phyloP scores from a whole-genome alignment of 2,329 filamentous ascomycete genomes.

The Fusarium redolens region DNA sequence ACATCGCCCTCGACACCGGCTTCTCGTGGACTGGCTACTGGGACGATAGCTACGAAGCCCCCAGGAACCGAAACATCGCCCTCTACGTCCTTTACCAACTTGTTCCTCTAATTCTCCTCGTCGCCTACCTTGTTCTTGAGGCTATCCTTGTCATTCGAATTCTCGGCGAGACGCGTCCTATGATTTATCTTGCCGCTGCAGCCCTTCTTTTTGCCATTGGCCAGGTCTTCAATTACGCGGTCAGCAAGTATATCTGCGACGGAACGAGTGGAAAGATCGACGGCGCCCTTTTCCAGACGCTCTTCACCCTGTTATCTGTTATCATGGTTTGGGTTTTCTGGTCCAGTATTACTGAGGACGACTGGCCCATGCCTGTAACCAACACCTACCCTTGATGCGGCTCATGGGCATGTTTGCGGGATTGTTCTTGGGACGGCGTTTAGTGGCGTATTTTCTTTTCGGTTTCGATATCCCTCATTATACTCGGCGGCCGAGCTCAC shows the following conservation, averaged over 20 bases:
- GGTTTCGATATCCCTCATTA: constrained; percentile 46
- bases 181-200: constrained; percentile 84
- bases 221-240: constrained; percentile 95
- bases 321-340: constrained; percentile 93
- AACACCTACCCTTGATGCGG: constrained; percentile 53
- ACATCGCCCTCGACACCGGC: constrained; percentile 94
- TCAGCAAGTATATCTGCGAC: constrained; percentile 90
- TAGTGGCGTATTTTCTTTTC: constrained; percentile 40
- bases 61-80: constrained; percentile 81
- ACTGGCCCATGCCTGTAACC: constrained; percentile 79
- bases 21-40: constrained; percentile 87
- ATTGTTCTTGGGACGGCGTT: constrained; percentile 43
- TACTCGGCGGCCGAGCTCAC: constrained; percentile 41
- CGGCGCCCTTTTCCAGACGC: constrained; percentile 89
- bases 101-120: constrained; percentile 87
- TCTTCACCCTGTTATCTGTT: constrained; percentile 90
- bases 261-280: constrained; percentile 89
- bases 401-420: constrained; percentile 12
- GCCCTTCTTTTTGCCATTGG: constrained; percentile 87
- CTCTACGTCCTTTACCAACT: constrained; percentile 96
- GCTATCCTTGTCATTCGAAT: constrained; percentile 84
- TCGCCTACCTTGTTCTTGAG: constrained; percentile 87
- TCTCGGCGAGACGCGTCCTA: constrained; percentile 89
- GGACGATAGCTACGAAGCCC: constrained; percentile 70
- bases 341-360: constrained; percentile 99